Conservation (phyloP, 345 rosid species). For the Ceriops zippeliana region DNA sequence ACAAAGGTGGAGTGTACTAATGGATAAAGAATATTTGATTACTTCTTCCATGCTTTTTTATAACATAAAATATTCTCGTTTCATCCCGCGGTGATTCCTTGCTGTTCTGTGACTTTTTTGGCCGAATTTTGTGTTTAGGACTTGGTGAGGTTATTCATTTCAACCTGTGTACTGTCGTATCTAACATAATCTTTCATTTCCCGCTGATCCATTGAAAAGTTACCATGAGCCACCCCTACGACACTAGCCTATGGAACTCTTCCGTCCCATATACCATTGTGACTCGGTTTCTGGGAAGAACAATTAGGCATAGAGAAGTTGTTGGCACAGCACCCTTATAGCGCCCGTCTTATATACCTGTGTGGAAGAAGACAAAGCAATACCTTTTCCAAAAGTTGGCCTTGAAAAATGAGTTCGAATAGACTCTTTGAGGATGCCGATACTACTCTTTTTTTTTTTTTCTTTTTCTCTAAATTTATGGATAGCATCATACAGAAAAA, state of each 20-base stretch:
- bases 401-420: neutral
- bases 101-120: neutral
- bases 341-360: no score
- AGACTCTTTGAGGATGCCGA: neutral
- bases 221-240: neutral
- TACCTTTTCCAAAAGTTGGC: constrained; percentile 1
- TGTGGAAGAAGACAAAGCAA: no score
- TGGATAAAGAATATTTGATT: constrained; percentile 10
- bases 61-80: neutral
- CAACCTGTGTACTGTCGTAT: no score
- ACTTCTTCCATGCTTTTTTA: neutral
- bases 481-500: neutral
- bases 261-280: neutral
- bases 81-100: neutral
- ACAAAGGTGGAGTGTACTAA: constrained; percentile 10
- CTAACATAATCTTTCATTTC: neutral
- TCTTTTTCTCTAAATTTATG: neutral
- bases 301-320: constrained; percentile 17
- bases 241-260: neutral
- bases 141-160: neutral
- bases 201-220: neutral
- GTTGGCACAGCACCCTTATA: no score
- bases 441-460: neutral
- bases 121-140: no score
- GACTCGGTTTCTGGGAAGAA: constrained; percentile 32